A percentile compares a stretch with the other conserved stretches of the same genome.
These are phyloP conservation scores for Kluyveromyces nonfermentans DNA, from an alignment of 805 yeast genomes.

Conservation along the genomic window DNA sequence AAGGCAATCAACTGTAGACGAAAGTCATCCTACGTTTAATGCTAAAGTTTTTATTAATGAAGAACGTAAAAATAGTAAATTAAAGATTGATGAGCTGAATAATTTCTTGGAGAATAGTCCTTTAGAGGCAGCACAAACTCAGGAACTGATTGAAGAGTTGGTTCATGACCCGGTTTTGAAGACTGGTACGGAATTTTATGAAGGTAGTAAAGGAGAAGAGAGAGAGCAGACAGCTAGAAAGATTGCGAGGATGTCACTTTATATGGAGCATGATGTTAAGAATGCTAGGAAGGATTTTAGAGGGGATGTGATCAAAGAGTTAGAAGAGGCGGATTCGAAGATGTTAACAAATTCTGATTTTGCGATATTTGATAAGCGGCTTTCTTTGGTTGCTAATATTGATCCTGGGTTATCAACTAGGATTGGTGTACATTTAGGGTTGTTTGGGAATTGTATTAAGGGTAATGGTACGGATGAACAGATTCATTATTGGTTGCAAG, in stretches of 20 bases:
- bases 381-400: conserved; percentile 48
- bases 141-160: conserved; percentile 44
- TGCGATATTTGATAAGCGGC: conserved; percentile 44
- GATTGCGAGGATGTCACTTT: conserved; percentile 51
- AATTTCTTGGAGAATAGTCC: conserved; percentile 45
- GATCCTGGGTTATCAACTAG: conserved; percentile 81
- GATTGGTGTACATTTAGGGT: conserved; percentile 79
- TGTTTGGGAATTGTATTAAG: conserved; percentile 69
- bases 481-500: conserved; percentile 70
- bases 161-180: conserved; percentile 60
- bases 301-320: conserved; percentile 18
- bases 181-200: conserved; percentile 47
- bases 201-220: conserved; percentile 44
- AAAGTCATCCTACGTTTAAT: conserved; percentile 15
- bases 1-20: conserved; percentile 17
- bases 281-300: conserved; percentile 16
- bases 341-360: conserved; percentile 20
- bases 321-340: conserved; percentile 13
- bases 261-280: conserved; percentile 40
- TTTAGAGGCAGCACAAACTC: conserved; percentile 38
- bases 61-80: conserved; percentile 38
- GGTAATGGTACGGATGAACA: conserved; percentile 87
- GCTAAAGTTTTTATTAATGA: conserved; percentile 26
- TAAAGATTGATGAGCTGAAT: conserved; percentile 41
- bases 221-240: conserved; percentile 52